Conservation (phyloP, 2,329 filamentous ascomycete genomes). For the Amylocarpus encephaloides region DNA sequence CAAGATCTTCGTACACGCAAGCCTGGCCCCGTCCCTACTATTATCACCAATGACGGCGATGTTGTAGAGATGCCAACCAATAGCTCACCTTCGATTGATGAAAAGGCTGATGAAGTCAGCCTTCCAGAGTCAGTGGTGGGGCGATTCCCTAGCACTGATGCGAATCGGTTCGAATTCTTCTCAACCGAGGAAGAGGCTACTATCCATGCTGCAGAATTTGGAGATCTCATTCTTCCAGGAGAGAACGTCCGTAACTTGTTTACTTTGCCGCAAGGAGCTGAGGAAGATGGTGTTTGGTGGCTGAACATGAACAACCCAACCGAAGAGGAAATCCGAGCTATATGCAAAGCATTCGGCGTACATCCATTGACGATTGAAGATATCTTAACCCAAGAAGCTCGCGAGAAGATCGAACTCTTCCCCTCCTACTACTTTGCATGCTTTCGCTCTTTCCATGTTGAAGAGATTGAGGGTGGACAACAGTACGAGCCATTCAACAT, state of each 20-base stretch:
- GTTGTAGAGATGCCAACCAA: constrained; percentile 46
- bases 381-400: constrained; percentile 89
- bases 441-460: constrained; percentile 83
- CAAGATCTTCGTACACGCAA: constrained; percentile 28
- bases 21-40: constrained; percentile 5
- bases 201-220: constrained; percentile 83
- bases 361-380: constrained; percentile 95
- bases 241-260: constrained; percentile 89
- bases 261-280: constrained; percentile 55
- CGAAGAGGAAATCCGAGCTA: constrained; percentile 77
- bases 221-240: constrained; percentile 80
- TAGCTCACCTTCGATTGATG: constrained; percentile 39
- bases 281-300: constrained; percentile 89
- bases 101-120: constrained; percentile 39
- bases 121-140: constrained; percentile 16
- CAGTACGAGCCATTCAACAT: constrained; percentile 94
- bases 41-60: constrained; percentile 48
- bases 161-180: constrained; percentile 92
- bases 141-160: constrained; percentile 43
- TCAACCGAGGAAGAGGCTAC: constrained; percentile 92
- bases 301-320: constrained; percentile 87
- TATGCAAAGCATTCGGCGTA: constrained; percentile 92
- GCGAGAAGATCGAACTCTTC: constrained; percentile 98
- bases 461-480: constrained; percentile 69
- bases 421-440: constrained; percentile 97